Conservation (phyloP, 345 rosid species). For the Cochlearia excelsa region DNA sequence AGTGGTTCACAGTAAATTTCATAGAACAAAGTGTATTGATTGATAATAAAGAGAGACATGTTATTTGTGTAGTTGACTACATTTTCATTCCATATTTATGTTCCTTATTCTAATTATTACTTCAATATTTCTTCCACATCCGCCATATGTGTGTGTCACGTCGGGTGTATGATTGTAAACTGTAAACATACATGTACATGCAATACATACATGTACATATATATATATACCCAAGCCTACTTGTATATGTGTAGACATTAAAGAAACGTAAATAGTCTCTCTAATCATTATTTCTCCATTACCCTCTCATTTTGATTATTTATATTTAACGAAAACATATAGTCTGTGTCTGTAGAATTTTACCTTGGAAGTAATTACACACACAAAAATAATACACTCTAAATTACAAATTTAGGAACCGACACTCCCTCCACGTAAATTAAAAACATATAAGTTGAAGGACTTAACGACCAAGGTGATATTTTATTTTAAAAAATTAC, state of each 20-base stretch:
- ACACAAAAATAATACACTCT: no score
- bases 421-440: no score
- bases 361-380: no score
- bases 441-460: no score
- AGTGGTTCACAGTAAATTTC: neutral
- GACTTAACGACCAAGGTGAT: no score
- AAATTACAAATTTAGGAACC: no score
- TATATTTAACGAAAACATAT: neutral
- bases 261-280: conserved; percentile 6
- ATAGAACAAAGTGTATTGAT: neutral
- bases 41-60: conserved; percentile 14
- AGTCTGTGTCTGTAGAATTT: no score
- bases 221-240: neutral
- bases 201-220: conserved; percentile 3
- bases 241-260: neutral
- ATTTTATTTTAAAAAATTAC: no score
- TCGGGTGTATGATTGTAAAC: neutral
- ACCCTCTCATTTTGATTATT: neutral
- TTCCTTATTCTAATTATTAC: conserved; percentile 1
- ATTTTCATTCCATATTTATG: conserved; percentile 3
- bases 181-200: conserved; percentile 14
- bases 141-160: neutral
- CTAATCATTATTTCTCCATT: neutral
- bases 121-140: neutral
- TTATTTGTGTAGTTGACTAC: conserved; percentile 6